Evolutionary conservation across 495 filamentous ascomycete genomes (phyloP), one percentile per base, ranked within the genome.

Genomic region (Penicillium tannophilum): DNA sequence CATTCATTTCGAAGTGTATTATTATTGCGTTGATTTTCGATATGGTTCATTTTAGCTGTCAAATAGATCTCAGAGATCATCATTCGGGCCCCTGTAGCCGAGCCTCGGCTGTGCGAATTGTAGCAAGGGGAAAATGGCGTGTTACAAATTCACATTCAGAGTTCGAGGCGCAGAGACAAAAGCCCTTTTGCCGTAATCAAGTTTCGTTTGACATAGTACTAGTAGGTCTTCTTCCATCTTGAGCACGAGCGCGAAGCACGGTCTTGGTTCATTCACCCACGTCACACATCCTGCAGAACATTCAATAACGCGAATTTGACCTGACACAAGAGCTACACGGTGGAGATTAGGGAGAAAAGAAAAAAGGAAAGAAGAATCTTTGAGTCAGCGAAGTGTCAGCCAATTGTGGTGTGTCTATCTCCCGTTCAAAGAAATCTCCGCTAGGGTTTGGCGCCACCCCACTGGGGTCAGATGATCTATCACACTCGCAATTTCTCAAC

Each of bases 401-500:
- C 39, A 17, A 41, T 41, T 6, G 16, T 12, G 12, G 12, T 14
- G 33, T 17, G 16, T 41, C 39, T n/a, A n/a, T 41, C 16, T 17
- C 16, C 39, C 16, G 14, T 36, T 14, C 33, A 14, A 41, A n/a
- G 39, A n/a, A 41, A 17, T 41, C 39, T n/a, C 39, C 39, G 39
- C 39, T 36, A 12, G 39, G 39, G 39, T 16, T 6, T 12, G 39
- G 14, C 39, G 16, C 16, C 28, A 28, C 39, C 39, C 43, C 42
- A 46, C 53, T 35, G 17, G 9, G 26, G 10, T 10, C 28, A 46
- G 20, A 20, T 55, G 53, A 36, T 55, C 53, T 36, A 47, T 55
- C 53, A 55, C 12, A 47, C 16, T 41, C n/a, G 16, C 14, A 41
- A 6, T n/a, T 41, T 41, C 16, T 41, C 16, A 36, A 36, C 39